phyloP scores from a whole-genome alignment of 73 alveolate genomes.

The Breviolum minutum region DNA sequence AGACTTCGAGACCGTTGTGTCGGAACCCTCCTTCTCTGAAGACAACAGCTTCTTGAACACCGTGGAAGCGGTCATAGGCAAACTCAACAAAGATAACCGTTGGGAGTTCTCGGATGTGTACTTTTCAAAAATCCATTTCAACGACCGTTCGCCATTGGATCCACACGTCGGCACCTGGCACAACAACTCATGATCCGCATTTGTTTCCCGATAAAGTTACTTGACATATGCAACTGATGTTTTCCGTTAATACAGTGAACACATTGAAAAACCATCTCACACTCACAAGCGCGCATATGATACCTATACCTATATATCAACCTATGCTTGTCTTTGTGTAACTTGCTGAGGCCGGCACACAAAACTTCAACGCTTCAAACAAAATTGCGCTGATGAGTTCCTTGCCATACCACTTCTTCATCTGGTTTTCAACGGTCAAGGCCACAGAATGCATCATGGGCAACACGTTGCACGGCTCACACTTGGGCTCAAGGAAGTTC shows the following conservation, averaged over 20 bases:
- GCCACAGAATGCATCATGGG: not conserved
- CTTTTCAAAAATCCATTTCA: constrained; percentile 1
- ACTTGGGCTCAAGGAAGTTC: not conserved
- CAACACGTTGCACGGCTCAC: not conserved
- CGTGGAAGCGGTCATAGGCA: not conserved
- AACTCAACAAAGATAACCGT: not conserved
- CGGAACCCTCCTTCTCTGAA: not conserved
- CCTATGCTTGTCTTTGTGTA: too few species aligned
- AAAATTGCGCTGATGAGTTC: not conserved
- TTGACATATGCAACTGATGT: not conserved
- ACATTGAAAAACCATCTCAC: not conserved
- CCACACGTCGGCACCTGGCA: not conserved
- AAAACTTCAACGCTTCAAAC: constrained; percentile 10
- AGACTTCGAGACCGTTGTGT: not conserved
- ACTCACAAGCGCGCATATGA: not conserved
- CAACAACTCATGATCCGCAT: not conserved
- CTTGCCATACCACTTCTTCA: constrained; percentile 24
- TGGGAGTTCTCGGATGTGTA: too few species aligned
- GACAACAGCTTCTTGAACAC: constrained; percentile 22
- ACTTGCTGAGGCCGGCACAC: not conserved
- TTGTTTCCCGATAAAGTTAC: not conserved
- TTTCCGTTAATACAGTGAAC: not conserved
- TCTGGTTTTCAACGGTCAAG: not conserved
- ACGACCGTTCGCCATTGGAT: not conserved
- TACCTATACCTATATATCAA: not conserved